Base-by-base conservation (phyloP, 495 filamentous ascomycete genomes). In the Annulohypoxylon moriforme region DNA sequence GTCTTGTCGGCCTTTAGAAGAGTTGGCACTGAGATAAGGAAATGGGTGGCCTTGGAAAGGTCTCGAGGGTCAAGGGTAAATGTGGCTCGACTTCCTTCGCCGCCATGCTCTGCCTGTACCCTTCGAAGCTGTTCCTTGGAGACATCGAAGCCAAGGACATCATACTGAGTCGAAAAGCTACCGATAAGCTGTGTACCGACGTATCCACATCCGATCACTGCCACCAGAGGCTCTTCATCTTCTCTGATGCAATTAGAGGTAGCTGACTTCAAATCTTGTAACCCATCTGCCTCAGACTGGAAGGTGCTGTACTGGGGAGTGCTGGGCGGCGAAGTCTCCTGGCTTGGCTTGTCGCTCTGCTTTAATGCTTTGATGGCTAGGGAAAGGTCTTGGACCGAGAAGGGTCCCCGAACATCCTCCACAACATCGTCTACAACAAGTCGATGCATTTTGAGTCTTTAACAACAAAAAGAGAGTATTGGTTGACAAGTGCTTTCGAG, bases 1-100 rank as follows among this genome's bases (percentile, higher is more conserved):
- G 67, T 71, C 25, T 73, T 76, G 49, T 80, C 75, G 1, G 71
- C 65, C 3, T 58, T 73, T 9, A 82, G 75, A 14, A 76, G 74
- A 4, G 79, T 82, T 34, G 80, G 80, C 9, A 82, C 80, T 0
- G 80, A 72, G 53, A 82, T 77, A 6, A 82, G 72, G 62, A 79
- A 80, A 57, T 81, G 78, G 0, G 77, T 79, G 10, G 73, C 79
- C 8, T 31, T 44, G 0, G 56, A 20, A 27, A 82, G 70, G 4
- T 72, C 59, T 18, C 49, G 50, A 27, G 75, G 64, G 50, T 76
- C 58, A 22, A 68, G 61, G 0, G 79, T 80, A 58, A 77, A 77
- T 14, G 33, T 56, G 38, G 65, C 64, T 8, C 64, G 65, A 44
- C 64, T 67, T 47, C 18, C 47, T 38, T 69, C 67, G 16, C 61